phyloP scores from a whole-genome alignment of 352 stramenopile species.

The Phytopythium delawarense region DNA sequence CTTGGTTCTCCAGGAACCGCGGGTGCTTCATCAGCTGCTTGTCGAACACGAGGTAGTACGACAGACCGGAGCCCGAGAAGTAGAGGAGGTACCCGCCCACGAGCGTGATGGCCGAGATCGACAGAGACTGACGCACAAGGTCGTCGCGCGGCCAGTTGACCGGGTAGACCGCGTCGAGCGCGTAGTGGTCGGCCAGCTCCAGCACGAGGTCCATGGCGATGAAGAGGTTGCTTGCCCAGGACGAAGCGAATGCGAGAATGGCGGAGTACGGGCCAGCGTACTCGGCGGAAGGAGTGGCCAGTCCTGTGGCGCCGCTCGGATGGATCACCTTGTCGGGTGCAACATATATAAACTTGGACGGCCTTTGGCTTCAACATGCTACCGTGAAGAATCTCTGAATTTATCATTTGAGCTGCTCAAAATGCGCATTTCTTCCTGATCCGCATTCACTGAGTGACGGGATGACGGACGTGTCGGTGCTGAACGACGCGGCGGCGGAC shows the following conservation, averaged over 20 bases:
- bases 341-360: slow-evolving; percentile 4
- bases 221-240: background rate
- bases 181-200: slow-evolving; percentile 38
- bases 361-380: background rate
- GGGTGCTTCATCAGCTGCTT: slow-evolving; percentile 56
- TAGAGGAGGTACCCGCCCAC: slow-evolving; percentile 58
- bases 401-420: background rate
- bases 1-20: slow-evolving; percentile 65
- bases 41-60: slow-evolving; percentile 65
- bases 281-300: too few species aligned
- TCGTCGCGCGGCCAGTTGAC: slow-evolving; percentile 31
- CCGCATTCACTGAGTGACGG: slow-evolving; percentile 4
- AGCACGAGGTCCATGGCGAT: slow-evolving; percentile 58
- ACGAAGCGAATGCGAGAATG: background rate
- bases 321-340: too few species aligned
- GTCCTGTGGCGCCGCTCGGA: too few species aligned
- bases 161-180: slow-evolving; percentile 56
- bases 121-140: slow-evolving; percentile 41
- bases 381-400: background rate
- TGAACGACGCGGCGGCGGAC: slow-evolving; percentile 38
- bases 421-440: background rate
- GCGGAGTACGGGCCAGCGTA: too few species aligned
- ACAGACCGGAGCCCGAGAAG: slow-evolving; percentile 36
- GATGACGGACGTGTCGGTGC: slow-evolving; percentile 26
- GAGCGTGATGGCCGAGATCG: slow-evolving; percentile 45